Evolutionary conservation across 345 rosid genomes (phyloP).

Genomic region (Populus tremula): DNA sequence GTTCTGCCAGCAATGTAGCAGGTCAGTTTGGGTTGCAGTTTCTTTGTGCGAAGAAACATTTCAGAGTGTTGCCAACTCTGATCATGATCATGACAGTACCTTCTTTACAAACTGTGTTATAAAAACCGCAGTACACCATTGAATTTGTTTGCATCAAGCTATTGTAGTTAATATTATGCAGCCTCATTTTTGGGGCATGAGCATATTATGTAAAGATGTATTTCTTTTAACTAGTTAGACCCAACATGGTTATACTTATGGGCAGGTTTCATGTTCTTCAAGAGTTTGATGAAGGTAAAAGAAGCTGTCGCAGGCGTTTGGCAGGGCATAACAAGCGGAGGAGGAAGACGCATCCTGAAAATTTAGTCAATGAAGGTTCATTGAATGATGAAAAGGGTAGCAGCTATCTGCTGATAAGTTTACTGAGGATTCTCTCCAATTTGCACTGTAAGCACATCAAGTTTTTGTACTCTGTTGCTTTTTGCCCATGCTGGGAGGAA

Average conservation of each 20-base stretch:
- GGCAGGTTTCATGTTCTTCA: slow-evolving; percentile 89
- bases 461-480: not conserved
- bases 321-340: slow-evolving; percentile 98
- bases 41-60: not conserved
- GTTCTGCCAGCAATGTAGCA: slow-evolving; percentile 39
- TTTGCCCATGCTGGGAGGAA: not conserved
- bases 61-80: not conserved
- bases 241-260: slow-evolving; percentile 33
- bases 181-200: not conserved
- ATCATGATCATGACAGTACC: not conserved
- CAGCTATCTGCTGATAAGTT: slow-evolving; percentile 69
- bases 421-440: slow-evolving; percentile 82
- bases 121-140: not conserved
- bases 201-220: not conserved
- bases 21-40: slow-evolving; percentile 11
- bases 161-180: not conserved
- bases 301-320: slow-evolving; percentile 97
- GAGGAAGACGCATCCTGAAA: slow-evolving; percentile 90
- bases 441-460: slow-evolving; percentile 62
- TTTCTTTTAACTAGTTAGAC: slow-evolving; percentile 13
- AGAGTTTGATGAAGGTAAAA: slow-evolving; percentile 98
- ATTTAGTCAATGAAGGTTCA: slow-evolving; percentile 50
- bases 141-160: not conserved
- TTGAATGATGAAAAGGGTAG: slow-evolving; percentile 69
- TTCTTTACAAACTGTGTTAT: not conserved